phyloP scores from a whole-genome alignment of 371 early-diverging fungal genomes.

The Mortierella sp. region DNA sequence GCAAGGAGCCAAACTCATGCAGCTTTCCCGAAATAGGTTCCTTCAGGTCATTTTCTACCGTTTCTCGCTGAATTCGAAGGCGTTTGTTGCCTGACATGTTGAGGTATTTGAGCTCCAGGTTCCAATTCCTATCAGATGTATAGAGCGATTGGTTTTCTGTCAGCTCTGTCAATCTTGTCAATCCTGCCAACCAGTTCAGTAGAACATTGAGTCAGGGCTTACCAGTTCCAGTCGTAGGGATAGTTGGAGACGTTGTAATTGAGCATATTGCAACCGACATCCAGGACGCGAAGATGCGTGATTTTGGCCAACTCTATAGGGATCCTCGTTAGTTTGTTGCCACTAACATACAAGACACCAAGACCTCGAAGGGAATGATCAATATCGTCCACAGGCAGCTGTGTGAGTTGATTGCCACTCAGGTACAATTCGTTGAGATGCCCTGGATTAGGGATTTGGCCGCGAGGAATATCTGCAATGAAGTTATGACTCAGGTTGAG shows the following conservation, averaged over 20 bases:
- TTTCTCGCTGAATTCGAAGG: conserved; percentile 83
- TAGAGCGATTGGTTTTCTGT: too few species aligned
- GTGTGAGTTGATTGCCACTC: conserved; percentile 86
- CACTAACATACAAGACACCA: conserved; percentile 82
- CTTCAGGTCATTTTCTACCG: conserved; percentile 53
- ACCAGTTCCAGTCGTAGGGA: conserved; percentile 97
- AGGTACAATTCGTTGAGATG: conserved; percentile 80
- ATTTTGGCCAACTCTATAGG: conserved; percentile 92
- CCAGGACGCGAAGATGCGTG: conserved; percentile 76
- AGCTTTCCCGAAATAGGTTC: conserved; percentile 66
- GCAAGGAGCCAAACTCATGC: conserved; percentile 83
- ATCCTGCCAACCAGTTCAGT: too few species aligned
- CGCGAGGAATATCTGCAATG: conserved; percentile 79
- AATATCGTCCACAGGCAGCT: conserved; percentile 87
- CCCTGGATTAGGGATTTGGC: conserved; percentile 57
- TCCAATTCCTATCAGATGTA: conserved; percentile 89
- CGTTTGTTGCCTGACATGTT: conserved; percentile 93
- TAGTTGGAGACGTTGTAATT: conserved; percentile 95
- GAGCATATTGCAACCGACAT: conserved; percentile 87
- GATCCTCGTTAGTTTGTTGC: conserved; percentile 88
- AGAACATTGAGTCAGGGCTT: conserved; percentile 29
- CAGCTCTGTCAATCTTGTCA: too few species aligned
- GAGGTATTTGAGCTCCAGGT: conserved; percentile 85
- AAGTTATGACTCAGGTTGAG: conserved; percentile 89
- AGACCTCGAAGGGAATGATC: conserved; percentile 76